These are phyloP conservation scores for Citropsis articulata DNA, from an alignment of 345 rosid genomes.

Conservation along the genomic window DNA sequence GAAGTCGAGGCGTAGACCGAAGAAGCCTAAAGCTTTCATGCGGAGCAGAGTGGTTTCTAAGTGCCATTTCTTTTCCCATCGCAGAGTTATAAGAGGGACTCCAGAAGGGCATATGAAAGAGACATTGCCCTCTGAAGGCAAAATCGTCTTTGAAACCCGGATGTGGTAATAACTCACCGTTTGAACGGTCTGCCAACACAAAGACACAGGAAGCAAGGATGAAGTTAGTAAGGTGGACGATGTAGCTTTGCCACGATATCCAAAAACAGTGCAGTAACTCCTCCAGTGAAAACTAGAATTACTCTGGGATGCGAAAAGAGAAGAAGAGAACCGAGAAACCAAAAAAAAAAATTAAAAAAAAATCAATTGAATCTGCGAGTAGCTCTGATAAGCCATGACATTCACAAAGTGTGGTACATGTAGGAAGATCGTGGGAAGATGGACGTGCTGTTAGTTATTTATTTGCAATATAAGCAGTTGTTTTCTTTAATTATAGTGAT, in stretches of 20 bases:
- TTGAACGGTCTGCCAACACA: slow-evolving; percentile 8
- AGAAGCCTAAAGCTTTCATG: too few relatives aligned
- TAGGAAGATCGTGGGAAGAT: too few relatives aligned
- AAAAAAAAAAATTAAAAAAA: slow-evolving; percentile 2
- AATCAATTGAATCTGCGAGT: slow-evolving; percentile 28
- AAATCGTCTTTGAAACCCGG: slow-evolving; percentile 1
- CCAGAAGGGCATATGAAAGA: too few relatives aligned
- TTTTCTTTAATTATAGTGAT: too few relatives aligned
- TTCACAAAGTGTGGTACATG: too few relatives aligned
- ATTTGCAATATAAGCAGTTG: too few relatives aligned
- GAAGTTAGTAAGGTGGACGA: slow-evolving; percentile 6
- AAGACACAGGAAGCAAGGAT: slow-evolving; percentile 16
- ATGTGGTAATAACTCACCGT: slow-evolving; percentile 9
- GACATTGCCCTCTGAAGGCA: neutral
- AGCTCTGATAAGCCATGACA: too few relatives aligned
- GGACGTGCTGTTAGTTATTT: too few relatives aligned
- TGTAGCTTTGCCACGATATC: slow-evolving; percentile 19
- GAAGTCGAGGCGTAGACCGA: too few relatives aligned
- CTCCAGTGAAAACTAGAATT: slow-evolving; percentile 19
- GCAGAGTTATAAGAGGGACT: too few relatives aligned
- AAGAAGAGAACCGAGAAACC: slow-evolving; percentile 39
- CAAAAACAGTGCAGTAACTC: slow-evolving; percentile 28
- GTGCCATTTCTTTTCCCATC: too few relatives aligned
- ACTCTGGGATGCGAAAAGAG: slow-evolving; percentile 43
- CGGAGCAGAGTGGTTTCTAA: too few relatives aligned